These are phyloP conservation scores for Capsicum rhomboideum DNA, from an alignment of 257 asterid genomes.

Conservation along the genomic window DNA sequence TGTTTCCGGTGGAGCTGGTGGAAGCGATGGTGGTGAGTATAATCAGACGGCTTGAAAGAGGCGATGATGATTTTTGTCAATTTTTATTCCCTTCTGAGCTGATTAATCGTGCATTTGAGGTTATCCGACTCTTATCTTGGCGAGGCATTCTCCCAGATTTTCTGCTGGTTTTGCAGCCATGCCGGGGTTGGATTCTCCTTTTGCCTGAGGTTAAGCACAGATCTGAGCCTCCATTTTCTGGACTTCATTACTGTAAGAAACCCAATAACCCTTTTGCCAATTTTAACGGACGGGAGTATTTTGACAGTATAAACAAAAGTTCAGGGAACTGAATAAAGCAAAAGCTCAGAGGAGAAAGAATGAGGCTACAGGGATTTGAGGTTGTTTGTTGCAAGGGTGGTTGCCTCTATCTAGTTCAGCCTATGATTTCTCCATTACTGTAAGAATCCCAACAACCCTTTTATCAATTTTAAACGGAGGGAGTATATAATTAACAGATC, in stretches of 20 bases:
- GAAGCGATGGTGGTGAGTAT: neutral
- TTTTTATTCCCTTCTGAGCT: neutral
- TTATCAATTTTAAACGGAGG: neutral
- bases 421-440: conserved; percentile 7
- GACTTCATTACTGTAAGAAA: neutral
- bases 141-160: conserved; percentile 5
- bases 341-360: neutral
- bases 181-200: neutral
- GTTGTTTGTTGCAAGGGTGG: conserved; percentile 30
- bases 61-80: neutral
- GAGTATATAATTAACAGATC: neutral
- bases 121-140: conserved; percentile 15
- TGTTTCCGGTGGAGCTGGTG: neutral
- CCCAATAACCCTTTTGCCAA: neutral
- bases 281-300: neutral
- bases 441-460: conserved; percentile 9
- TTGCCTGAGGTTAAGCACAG: neutral
- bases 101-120: neutral
- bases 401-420: conserved; percentile 42
- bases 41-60: neutral
- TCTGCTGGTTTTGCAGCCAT: conserved; percentile 20
- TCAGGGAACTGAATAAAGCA: neutral
- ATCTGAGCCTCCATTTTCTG: neutral
- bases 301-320: neutral
- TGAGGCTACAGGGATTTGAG: neutral